phyloP scores from a whole-genome alignment of 1,284 basidiomycete genomes.

The Rhodotorula sp. region DNA sequence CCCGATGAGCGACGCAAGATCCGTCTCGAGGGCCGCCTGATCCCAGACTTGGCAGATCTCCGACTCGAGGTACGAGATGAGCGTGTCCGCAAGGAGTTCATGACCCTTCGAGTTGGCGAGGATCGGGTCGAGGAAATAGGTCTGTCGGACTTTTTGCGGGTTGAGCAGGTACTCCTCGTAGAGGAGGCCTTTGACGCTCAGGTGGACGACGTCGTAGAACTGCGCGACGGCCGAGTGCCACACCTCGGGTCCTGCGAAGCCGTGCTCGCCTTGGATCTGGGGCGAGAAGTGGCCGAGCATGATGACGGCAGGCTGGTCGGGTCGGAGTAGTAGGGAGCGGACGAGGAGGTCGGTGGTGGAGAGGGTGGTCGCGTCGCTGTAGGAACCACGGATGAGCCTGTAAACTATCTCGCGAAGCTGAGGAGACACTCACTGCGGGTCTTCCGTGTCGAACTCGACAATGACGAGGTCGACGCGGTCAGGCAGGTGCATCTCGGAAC shows the following conservation, averaged over 20 bases:
- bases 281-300: slow-evolving; percentile 88
- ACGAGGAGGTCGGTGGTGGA: slow-evolving; percentile 86
- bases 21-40: slow-evolving; percentile 60
- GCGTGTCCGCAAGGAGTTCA: slow-evolving; percentile 75
- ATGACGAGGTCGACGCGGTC: slow-evolving; percentile 89
- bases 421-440: slow-evolving; percentile 64
- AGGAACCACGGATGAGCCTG: slow-evolving; percentile 1
- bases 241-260: slow-evolving; percentile 82
- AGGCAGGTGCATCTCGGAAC: slow-evolving; percentile 83
- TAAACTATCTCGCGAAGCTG: neutral
- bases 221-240: slow-evolving; percentile 84
- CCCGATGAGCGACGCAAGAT: slow-evolving; percentile 46
- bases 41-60: slow-evolving; percentile 84
- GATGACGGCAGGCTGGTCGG: slow-evolving; percentile 82
- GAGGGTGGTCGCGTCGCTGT: slow-evolving; percentile 67
- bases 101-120: slow-evolving; percentile 79
- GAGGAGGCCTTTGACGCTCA: slow-evolving; percentile 75
- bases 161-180: slow-evolving; percentile 77
- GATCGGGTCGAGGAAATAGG: slow-evolving; percentile 75
- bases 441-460: slow-evolving; percentile 85
- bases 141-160: slow-evolving; percentile 63
- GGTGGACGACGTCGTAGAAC: slow-evolving; percentile 90
- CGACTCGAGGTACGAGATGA: slow-evolving; percentile 80
- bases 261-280: slow-evolving; percentile 71
- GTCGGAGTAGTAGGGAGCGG: slow-evolving; percentile 80